Base-by-base conservation (phyloP, 2,329 filamentous ascomycete species). In the Pseudogymnoascus sp. region DNA sequence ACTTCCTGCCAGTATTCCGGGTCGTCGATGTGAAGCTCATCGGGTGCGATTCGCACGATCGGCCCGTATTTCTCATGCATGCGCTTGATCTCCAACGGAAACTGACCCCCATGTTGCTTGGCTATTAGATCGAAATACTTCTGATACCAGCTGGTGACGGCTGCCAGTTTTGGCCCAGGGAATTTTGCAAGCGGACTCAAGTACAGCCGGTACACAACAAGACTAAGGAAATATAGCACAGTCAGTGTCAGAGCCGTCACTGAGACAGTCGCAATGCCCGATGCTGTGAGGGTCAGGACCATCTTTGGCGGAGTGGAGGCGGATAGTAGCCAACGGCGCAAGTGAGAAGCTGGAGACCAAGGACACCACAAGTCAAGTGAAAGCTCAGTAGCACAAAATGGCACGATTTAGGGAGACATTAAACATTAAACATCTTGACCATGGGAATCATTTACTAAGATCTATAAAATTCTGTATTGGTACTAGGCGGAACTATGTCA, bases 111-210 rank as follows among this genome's bases (percentile, higher is more conserved):
- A 14, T 54, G 57, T 16, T 16, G 9, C 16, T 39, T 39, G 16
- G 16, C 38, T 47, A 58, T 18, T 9, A 66, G 12, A 20, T 71
- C 67, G 41, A 61, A 70, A 39, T 70, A 71, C 9, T 64, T 54
- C 39, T 69, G 64, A 54, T 72, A 64, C 50, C 67, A 62, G 6
- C 58, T 50, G 1, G 67, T 70, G 25, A 71, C 63, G 2, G 71
- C 72, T 12, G 72, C 72, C 1, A 70, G 60, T 18, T 64, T 71
- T 4, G 72, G 72, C 6, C 73, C 73, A 2, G 68, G 71, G 41
- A 74, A 72, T 2, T 64, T 58, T 6, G 68, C 65, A 28, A 74
- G 61, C 14, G 72, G 72, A 58, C 71, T 70, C 11, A 74, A 67
- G 60, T 67, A 74, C 9, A 75, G 67, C 22, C 72, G 69, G 6